Evolutionary conservation across 768 basidiomycete genomes (phyloP).

Genomic region (Tricholoma terreum): DNA sequence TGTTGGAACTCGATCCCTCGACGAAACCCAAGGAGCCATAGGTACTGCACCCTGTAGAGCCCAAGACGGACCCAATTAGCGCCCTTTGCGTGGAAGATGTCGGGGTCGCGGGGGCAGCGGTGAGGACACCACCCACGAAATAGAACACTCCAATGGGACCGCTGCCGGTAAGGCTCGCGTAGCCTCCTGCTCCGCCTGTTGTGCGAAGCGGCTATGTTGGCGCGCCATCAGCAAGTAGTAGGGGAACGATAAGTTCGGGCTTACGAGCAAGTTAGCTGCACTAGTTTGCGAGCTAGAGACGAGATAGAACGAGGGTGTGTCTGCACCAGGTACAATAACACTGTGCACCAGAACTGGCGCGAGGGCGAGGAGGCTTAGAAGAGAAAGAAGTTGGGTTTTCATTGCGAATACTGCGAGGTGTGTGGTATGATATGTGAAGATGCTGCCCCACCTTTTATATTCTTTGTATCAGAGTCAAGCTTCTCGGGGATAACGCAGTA

Average conservation of each 20-base stretch:
- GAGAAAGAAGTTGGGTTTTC: neutral
- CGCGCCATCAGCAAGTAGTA: neutral
- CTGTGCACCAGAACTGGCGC: neutral
- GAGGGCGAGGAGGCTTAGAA: neutral
- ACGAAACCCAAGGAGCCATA: neutral
- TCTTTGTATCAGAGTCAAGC: neutral
- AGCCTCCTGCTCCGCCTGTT: neutral
- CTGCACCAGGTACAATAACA: neutral
- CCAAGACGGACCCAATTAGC: neutral
- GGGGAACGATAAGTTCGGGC: neutral
- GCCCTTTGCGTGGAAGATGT: neutral
- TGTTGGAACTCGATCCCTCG: neutral
- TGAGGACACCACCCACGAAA: neutral
- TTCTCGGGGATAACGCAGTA: no score
- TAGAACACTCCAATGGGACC: neutral
- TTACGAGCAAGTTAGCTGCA: neutral
- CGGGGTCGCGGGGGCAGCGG: neutral
- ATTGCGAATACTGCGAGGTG: neutral
- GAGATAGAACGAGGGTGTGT: neutral
- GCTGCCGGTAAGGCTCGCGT: neutral
- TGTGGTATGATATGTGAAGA: neutral
- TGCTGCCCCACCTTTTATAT: neutral
- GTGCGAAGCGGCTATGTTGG: neutral
- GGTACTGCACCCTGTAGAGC: neutral
- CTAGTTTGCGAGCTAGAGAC: neutral